Base-by-base conservation (phyloP, 2,329 filamentous ascomycete species). In the Colletotrichum sp. region DNA sequence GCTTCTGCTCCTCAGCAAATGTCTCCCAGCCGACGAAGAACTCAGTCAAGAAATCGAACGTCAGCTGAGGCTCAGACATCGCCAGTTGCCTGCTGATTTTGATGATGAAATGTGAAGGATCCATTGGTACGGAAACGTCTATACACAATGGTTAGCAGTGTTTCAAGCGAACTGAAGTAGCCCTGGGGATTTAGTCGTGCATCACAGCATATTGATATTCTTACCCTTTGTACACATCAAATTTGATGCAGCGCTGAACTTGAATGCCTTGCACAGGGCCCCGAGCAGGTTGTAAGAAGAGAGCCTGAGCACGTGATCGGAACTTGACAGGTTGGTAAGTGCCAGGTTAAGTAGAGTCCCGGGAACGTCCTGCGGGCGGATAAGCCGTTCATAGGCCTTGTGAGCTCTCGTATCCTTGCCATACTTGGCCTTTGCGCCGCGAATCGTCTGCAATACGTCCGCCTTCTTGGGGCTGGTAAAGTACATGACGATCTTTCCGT, bases 11-110 rank as follows among this genome's bases (percentile, higher is more conserved):
- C 38, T 92, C 90, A 2, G 91, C 89, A 78, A 94, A 92, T 79
- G 92, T 93, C 78, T 93, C 92, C 92, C 92, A 94, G 21, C 92
- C 91, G 28, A 93, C 91, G 74, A 94, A 94, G 80, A 94, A 94
- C 79, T 94, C 92, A n/a, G 92, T 93, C 52, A 94, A 80, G 79
- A 94, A 94, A 79, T 94, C 92, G 9, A 89, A 89, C 1, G 92
- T 94, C 9, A 94, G 86, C 78, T 93, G 92, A 26, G 92, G 91
- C 79, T 94, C 92, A 24, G 91, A 89, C 34, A 85, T 83, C 10
- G 92, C 92, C 18, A 94, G 85, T 76, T 91, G 89, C 79, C 89
- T 89, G 84, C 92, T 94, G 62, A 94, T 92, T 62, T 89, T 89
- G 78, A 94, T 85, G 56, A 94, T 91, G 80, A 94, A 93, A 28